These are phyloP conservation scores for Trifolium fragiferum DNA, from an alignment of 306 rosid species.

Conservation along the genomic window DNA sequence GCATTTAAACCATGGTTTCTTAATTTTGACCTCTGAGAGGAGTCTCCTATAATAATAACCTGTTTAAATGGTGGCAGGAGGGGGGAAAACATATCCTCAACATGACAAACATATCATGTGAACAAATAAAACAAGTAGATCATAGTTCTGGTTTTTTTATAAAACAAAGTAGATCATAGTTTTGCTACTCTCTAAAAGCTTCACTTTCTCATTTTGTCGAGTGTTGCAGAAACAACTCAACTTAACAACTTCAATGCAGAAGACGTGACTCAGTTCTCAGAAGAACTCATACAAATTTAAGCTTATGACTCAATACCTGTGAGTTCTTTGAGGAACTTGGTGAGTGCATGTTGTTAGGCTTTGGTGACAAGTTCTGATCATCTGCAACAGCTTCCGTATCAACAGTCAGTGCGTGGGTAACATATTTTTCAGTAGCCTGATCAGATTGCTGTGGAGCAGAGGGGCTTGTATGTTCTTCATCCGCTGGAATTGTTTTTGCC, in stretches of 20 bases:
- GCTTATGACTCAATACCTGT: slow-evolving; percentile 46
- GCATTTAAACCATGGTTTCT: slow-evolving; percentile 30
- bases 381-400: slow-evolving; percentile 54
- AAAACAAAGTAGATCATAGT: no score
- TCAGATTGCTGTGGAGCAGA: slow-evolving; percentile 61
- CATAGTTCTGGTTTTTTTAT: not conserved
- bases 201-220: slow-evolving; percentile 31
- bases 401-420: slow-evolving; percentile 40
- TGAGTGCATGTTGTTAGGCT: slow-evolving; percentile 47
- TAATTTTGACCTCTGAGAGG: not conserved
- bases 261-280: slow-evolving; percentile 20
- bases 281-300: slow-evolving; percentile 2
- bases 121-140: slow-evolving; percentile 32
- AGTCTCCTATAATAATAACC: not conserved
- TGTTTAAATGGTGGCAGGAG: slow-evolving; percentile 16
- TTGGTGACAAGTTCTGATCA: slow-evolving; percentile 49
- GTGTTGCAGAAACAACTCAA: slow-evolving; percentile 3
- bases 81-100: slow-evolving; percentile 3
- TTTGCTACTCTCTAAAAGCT: slow-evolving; percentile 20
- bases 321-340: slow-evolving; percentile 63
- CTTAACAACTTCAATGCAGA: not conserved
- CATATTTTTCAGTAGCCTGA: slow-evolving; percentile 59
- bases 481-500: slow-evolving; percentile 50
- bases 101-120: slow-evolving; percentile 25
- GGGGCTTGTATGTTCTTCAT: slow-evolving; percentile 51